Base-by-base conservation (phyloP, 2,329 filamentous ascomycete species). In the Cercospora sp. region DNA sequence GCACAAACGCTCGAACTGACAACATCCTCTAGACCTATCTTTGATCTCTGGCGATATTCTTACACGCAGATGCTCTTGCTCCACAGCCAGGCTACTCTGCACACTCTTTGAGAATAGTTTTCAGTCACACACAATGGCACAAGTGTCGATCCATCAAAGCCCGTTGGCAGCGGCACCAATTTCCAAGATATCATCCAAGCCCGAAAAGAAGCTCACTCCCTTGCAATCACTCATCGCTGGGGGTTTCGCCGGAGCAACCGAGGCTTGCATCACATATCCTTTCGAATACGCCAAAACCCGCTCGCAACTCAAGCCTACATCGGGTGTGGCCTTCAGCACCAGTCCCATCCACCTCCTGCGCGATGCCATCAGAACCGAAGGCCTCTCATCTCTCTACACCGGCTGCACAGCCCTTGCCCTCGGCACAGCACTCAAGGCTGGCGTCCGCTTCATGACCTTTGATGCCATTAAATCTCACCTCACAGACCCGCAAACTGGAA, bases 231-330 rank as follows among this genome's bases (percentile, higher is more conserved):
- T 87, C 0, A 71, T 84, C 16, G 79, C 85, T 1, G 85, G 85
- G 26, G 84, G 82, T 18, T 71, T 85, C 10, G 86, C 84, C 5
- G 86, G 85, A 12, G 84, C 80, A n/a, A 78, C 85, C 7, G 85
- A 87, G 74, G 84, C 85, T 4, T 79, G 82, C 3, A 77, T 81
- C 20, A 87, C 85, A 3, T 78, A 78, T 63, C 77, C 77, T 3
- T 76, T 78, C 57, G 76, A 78, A 66, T 78, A 75, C 63, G 75
- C 75, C 62, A 79, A 79, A 71, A 78, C 77, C 6, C 71, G 75
- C 28, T 73, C 73, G 3, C 77, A 78, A 55, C 68, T 78, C n/a
- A 72, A 72, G 45, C 68, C 51, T 57, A 23, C n/a, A 12, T 10
- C 36, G 9, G 55, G 30, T 10, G 20, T 63, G 48, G 45, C 26